These are phyloP conservation scores for Zostera marina DNA, from an alignment of 116 monocot genomes.

Conservation along the genomic window DNA sequence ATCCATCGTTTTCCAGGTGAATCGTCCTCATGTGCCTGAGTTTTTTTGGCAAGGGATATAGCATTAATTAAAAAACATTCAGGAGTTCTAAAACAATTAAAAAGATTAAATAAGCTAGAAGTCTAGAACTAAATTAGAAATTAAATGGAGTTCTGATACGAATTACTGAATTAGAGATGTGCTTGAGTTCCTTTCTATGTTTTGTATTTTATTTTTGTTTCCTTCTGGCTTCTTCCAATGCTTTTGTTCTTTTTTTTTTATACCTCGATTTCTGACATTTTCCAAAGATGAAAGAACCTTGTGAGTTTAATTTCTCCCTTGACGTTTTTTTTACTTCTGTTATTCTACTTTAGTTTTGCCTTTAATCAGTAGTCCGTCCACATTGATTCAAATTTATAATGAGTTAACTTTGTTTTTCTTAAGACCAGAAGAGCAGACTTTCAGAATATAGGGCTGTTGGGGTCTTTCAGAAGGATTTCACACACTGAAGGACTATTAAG, in stretches of 20 bases:
- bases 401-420: slow-evolving; percentile 4
- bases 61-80: no score
- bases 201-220: not conserved
- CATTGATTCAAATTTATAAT: slow-evolving; percentile 3
- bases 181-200: not conserved
- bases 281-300: not conserved
- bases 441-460: slow-evolving; percentile 48
- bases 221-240: not conserved
- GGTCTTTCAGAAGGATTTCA: slow-evolving; percentile 62
- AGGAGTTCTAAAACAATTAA: no score
- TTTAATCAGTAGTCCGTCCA: not conserved
- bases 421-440: slow-evolving; percentile 94
- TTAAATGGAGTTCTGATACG: no score
- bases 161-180: not conserved
- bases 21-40: no score
- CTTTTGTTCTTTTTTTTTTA: not conserved
- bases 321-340: not conserved
- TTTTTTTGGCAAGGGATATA: no score
- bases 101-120: no score
- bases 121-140: no score
- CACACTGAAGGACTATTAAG: slow-evolving; percentile 72
- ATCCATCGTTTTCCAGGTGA: not conserved
- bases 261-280: not conserved
- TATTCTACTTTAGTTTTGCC: not conserved
- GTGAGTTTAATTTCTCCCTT: not conserved